Conservation (phyloP, 495 filamentous ascomycete species). For the Aspergillus affinis region DNA sequence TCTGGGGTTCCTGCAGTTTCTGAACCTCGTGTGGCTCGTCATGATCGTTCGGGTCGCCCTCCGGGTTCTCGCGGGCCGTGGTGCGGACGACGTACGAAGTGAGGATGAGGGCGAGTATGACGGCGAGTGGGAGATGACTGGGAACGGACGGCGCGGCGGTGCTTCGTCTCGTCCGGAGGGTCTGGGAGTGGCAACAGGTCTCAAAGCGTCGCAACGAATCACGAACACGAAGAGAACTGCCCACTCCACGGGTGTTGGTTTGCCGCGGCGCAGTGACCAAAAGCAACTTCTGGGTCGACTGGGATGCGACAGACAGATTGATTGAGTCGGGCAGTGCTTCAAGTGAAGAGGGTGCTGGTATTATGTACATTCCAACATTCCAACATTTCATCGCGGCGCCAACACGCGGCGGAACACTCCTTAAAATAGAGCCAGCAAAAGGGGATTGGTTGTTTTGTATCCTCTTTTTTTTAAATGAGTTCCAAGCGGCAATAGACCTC, state of each 20-base stretch:
- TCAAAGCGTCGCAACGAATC: conserved; percentile 2
- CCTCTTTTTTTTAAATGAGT: too few species aligned
- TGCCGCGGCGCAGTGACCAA: conserved; percentile 59
- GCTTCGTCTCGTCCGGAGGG: background rate
- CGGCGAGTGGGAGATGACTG: conserved; percentile 59
- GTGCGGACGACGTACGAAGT: conserved; percentile 74
- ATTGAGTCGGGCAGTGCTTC: background rate
- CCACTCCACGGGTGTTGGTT: conserved; percentile 19
- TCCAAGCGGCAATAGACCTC: too few species aligned
- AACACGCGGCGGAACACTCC: too few species aligned
- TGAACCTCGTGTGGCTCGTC: conserved; percentile 75
- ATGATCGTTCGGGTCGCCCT: conserved; percentile 73
- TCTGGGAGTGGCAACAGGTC: background rate
- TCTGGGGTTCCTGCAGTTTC: conserved; percentile 67
- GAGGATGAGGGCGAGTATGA: conserved; percentile 36
- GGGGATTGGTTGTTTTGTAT: too few species aligned
- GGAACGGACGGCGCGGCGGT: conserved; percentile 2
- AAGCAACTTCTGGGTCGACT: conserved; percentile 64
- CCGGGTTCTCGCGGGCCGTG: conserved; percentile 63
- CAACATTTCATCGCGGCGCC: too few species aligned
- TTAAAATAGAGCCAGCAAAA: too few species aligned
- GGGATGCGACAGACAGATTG: conserved; percentile 55
- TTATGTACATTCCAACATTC: too few species aligned
- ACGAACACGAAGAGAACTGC: conserved; percentile 3
- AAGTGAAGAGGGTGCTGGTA: too few species aligned